Evolutionary conservation across 352 stramenopile genomes (phyloP).

Genomic region (Poterioochromonas sp.): DNA sequence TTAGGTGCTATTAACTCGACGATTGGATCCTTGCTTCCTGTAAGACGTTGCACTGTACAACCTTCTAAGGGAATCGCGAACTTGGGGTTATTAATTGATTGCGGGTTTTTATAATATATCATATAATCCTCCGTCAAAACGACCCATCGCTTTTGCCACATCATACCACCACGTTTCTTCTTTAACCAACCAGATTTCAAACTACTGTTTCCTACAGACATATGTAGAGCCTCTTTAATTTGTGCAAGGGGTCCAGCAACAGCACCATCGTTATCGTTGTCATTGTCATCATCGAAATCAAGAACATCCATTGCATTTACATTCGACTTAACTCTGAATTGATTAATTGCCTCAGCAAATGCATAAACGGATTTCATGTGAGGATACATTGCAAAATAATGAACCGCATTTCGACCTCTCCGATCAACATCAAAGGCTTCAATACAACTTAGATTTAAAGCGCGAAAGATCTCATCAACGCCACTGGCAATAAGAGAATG

Average conservation of each 20-base stretch:
- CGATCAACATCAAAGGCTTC: not conserved
- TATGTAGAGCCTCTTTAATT: not conserved
- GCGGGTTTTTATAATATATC: slow-evolving; percentile 33
- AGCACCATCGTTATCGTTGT: not conserved
- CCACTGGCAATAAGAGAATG: not conserved
- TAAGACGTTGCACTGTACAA: not conserved
- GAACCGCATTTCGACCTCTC: not conserved
- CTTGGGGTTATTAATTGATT: slow-evolving; percentile 22
- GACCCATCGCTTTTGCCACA: slow-evolving; percentile 32
- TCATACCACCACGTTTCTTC: slow-evolving; percentile 23
- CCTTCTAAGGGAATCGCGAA: not conserved
- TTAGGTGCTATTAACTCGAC: not conserved
- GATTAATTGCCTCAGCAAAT: not conserved
- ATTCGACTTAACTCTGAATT: not conserved
- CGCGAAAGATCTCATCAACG: not conserved
- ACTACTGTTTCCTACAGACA: not conserved
- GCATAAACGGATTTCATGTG: not conserved
- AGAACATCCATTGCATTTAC: not conserved
- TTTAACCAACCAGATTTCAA: slow-evolving; percentile 24
- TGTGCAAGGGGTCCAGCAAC: not conserved
- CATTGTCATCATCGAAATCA: slow-evolving; percentile 8
- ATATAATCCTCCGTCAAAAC: slow-evolving; percentile 38
- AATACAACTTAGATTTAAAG: not conserved
- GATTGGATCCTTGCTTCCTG: not conserved
- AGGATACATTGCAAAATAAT: not conserved